These are phyloP conservation scores for Ceratocystis smalleyi DNA, from an alignment of 2,329 filamentous ascomycete species.

Conservation along the genomic window DNA sequence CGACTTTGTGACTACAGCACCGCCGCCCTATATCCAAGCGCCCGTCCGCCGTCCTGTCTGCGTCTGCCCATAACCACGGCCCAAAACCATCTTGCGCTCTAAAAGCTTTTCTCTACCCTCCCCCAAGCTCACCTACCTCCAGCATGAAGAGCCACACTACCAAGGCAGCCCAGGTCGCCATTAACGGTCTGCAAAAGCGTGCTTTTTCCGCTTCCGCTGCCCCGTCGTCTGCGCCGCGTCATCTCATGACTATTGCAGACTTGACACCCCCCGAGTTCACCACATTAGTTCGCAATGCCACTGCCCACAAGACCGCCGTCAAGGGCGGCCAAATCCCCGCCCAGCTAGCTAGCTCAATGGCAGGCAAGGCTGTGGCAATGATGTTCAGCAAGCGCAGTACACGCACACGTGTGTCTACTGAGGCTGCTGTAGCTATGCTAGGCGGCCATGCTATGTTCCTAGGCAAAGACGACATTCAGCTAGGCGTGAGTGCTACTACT, in stretches of 20 bases:
- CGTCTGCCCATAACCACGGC: not conserved
- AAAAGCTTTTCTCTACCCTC: not conserved
- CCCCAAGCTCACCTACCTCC: not conserved
- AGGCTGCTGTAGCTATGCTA: conserved; percentile 75
- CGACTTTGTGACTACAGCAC: not conserved
- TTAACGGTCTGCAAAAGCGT: conserved; percentile 28
- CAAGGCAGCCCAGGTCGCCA: conserved; percentile 24
- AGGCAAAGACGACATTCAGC: conserved; percentile 87
- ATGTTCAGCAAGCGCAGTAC: conserved; percentile 96
- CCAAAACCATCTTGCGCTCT: not conserved
- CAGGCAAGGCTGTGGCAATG: conserved; percentile 75
- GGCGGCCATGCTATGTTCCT: conserved; percentile 94
- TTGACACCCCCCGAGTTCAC: conserved; percentile 66
- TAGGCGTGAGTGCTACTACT: conserved; percentile 48
- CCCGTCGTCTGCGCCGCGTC: conserved; percentile 40
- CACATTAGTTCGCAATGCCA: conserved; percentile 68
- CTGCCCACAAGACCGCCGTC: conserved; percentile 57
- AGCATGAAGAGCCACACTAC: conserved; percentile 25
- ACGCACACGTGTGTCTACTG: conserved; percentile 81
- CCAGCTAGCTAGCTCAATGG: conserved; percentile 45
- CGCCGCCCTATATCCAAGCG: not conserved
- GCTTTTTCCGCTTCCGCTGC: conserved; percentile 28
- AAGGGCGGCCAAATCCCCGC: conserved; percentile 51
- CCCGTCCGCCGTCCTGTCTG: not conserved
- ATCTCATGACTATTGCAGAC: conserved; percentile 84